Evolutionary conservation across 139 green algal genomes (phyloP).

Genomic region (Picochlorum sp.): DNA sequence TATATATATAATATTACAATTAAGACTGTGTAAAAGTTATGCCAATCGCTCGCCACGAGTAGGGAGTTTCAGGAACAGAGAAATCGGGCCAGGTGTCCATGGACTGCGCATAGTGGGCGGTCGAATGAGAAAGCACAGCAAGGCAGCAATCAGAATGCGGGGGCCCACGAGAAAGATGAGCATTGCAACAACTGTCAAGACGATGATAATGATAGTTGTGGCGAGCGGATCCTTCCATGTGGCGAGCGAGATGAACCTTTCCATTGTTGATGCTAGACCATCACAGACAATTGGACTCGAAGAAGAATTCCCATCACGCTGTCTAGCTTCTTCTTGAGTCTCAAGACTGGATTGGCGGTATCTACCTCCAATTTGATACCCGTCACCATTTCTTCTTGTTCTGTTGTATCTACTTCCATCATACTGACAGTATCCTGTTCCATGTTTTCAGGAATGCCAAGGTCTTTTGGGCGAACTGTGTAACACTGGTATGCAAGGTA

Average conservation of each 20-base stretch:
- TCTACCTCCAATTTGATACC: not conserved
- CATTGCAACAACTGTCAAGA: not conserved
- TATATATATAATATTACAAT: too few relatives aligned
- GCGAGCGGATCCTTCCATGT: slow-evolving; percentile 21
- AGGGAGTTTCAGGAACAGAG: slow-evolving; percentile 13
- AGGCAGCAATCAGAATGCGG: slow-evolving; percentile 6
- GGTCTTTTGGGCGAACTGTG: not conserved
- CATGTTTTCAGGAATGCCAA: slow-evolving; percentile 7
- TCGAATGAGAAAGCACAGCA: slow-evolving; percentile 22
- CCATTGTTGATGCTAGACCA: slow-evolving; percentile 11
- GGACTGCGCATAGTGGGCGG: slow-evolving; percentile 26
- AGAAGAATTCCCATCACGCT: slow-evolving; percentile 15
- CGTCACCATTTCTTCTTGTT: slow-evolving; percentile 3
- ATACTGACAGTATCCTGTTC: slow-evolving; percentile 20
- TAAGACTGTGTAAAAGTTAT: not conserved
- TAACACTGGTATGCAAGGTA: slow-evolving; percentile 5
- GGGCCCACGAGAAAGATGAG: slow-evolving; percentile 13
- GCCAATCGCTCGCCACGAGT: not conserved
- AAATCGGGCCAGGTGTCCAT: slow-evolving; percentile 10
- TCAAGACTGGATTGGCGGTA: not conserved
- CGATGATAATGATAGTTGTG: slow-evolving; percentile 1
- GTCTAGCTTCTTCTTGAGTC: slow-evolving; percentile 4
- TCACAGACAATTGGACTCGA: slow-evolving; percentile 20
- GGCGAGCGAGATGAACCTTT: slow-evolving; percentile 17
- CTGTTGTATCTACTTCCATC: slow-evolving; percentile 9